phyloP scores from a whole-genome alignment of 2,329 filamentous ascomycete species.

The Didymella glomerata region DNA sequence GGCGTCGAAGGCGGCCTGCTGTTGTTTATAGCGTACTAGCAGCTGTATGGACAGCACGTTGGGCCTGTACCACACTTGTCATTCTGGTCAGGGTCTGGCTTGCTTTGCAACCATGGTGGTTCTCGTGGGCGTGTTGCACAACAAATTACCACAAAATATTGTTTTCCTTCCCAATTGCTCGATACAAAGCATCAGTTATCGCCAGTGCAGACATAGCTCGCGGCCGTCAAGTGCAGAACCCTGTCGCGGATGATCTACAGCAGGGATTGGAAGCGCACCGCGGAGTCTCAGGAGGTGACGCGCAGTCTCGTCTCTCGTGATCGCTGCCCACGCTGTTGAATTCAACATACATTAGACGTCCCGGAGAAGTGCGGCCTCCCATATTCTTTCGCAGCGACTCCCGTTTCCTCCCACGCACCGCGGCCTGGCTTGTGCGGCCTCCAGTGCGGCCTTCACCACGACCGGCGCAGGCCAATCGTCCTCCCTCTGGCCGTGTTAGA shows the following conservation, averaged over 20 bases:
- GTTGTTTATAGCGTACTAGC: too few relatives aligned
- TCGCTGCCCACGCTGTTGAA: constrained; percentile 2
- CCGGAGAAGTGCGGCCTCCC: not conserved
- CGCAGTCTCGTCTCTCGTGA: constrained; percentile 3
- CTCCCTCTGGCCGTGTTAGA: constrained; percentile 34
- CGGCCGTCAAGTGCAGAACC: constrained; percentile 1
- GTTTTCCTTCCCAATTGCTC: constrained; percentile 7
- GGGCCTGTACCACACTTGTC: constrained; percentile 3
- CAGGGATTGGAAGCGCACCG: constrained; percentile 6
- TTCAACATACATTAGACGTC: not conserved
- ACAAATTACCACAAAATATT: constrained; percentile 2
- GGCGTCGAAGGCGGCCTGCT: too few relatives aligned
- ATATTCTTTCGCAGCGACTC: constrained; percentile 7
- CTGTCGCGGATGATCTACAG: constrained; percentile 30
- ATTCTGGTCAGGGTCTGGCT: not conserved
- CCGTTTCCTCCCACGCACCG: constrained; percentile 21
- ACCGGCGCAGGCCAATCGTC: constrained; percentile 35
- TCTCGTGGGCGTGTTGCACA: constrained; percentile 17
- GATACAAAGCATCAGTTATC: not conserved
- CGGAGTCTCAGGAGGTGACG: constrained; percentile 17
- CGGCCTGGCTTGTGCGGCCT: constrained; percentile 38
- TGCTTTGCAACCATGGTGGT: constrained; percentile 5
- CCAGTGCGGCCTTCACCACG: constrained; percentile 26
- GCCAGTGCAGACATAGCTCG: constrained; percentile 1
- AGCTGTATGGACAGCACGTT: constrained; percentile 16